phyloP scores from a whole-genome alignment of 352 stramenopile species.

The Phytophthora pini region DNA sequence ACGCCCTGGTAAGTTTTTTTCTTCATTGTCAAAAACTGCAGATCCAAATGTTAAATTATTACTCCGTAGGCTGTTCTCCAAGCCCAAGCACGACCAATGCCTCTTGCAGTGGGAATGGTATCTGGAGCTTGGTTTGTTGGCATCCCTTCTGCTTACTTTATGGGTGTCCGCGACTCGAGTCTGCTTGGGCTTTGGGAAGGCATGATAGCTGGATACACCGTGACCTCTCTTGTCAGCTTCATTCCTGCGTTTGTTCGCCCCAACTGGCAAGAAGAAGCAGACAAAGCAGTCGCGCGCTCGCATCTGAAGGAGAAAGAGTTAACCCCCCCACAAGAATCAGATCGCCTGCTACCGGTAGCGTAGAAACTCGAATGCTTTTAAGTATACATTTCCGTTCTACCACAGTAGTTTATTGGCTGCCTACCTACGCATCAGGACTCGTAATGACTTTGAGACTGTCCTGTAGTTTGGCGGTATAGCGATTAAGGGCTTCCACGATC shows the following conservation, averaged over 20 bases:
- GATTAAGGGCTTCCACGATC: slow-evolving; percentile 94
- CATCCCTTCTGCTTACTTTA: slow-evolving; percentile 72
- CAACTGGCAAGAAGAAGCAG: slow-evolving; percentile 67
- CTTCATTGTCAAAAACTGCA: not conserved
- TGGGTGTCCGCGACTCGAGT: slow-evolving; percentile 48
- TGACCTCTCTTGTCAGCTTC: slow-evolving; percentile 73
- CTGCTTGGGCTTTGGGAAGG: slow-evolving; percentile 79
- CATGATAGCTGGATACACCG: slow-evolving; percentile 65
- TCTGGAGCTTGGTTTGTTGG: slow-evolving; percentile 76
- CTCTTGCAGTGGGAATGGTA: slow-evolving; percentile 62
- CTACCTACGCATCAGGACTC: slow-evolving; percentile 66
- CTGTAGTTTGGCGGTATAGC: slow-evolving; percentile 94
- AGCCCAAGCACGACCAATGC: slow-evolving; percentile 62
- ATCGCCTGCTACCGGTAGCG: slow-evolving; percentile 25
- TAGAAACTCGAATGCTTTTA: not conserved
- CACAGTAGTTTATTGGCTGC: not conserved
- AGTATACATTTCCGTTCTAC: no score
- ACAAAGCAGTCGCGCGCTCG: slow-evolving; percentile 59
- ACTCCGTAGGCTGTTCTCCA: slow-evolving; percentile 58
- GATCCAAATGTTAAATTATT: not conserved
- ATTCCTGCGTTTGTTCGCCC: slow-evolving; percentile 54
- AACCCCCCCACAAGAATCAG: slow-evolving; percentile 23
- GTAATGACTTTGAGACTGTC: slow-evolving; percentile 94
- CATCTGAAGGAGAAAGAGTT: slow-evolving; percentile 40
- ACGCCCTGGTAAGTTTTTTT: slow-evolving; percentile 52